Base-by-base conservation (phyloP, 73 alveolate genomes). In the Paramecium pentaurelia region DNA sequence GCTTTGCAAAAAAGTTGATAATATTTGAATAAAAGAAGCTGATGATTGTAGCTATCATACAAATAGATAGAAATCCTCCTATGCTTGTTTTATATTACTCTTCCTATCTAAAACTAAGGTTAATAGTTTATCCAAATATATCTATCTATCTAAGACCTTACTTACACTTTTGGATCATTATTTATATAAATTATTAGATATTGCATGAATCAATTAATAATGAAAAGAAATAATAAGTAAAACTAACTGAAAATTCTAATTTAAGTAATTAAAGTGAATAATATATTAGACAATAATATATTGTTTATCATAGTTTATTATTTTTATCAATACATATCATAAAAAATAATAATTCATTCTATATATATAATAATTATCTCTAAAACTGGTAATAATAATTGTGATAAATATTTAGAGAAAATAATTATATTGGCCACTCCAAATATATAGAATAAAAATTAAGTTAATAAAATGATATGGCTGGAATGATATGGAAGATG, bases 341-440 rank as follows among this genome's bases (percentile, higher is more conserved):
- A 22, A 22, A 0, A 22, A 22, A 22, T 22, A 22, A 22, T 34
- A 34, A 34, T 34, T 0, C 0, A 3, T 3, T 34, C 0, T 34
- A 0, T 42, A 42, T 42, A 42, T 9, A 42, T 42, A 42, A 7
- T 42, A 11, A 42, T 2, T 9, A 42, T 42, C 54, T 42, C 0
- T 42, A 42, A 42, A 42, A 42, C 2, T 4, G 10, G 2, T 4
- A 42, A 11, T 42, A 42, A 4, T 42, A 9, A n/a, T n/a, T n/a
- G 93, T 20, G 93, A 87, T 36, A 87, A 87, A 58, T 87, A 89
- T 87, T 77, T 64, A 27, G 71, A 87, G 42, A 87, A 87, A 30
- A 34, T 87, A 36, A 8, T 36, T 0, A 58, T 6, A 58, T 58
- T 58, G 73, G 73, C 73, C 8, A 58, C 40, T 1, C 73, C 40